phyloP scores from a whole-genome alignment of 768 basidiomycete species.

The Punctularia strigosozonata region DNA sequence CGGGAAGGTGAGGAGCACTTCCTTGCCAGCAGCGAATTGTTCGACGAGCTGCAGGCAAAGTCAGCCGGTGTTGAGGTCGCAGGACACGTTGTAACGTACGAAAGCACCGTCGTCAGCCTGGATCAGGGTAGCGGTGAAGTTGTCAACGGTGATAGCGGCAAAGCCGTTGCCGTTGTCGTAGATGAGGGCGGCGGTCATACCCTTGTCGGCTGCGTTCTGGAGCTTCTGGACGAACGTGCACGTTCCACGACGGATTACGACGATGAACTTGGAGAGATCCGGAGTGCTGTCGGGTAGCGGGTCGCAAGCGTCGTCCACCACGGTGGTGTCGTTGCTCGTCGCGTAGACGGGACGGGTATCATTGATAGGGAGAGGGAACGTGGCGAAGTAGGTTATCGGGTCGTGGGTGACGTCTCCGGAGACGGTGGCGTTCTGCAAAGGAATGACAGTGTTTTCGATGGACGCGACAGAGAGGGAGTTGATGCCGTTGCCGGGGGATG shows the following conservation, averaged over 20 bases:
- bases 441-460: constrained; percentile 45
- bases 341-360: constrained; percentile 43
- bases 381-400: constrained; percentile 43
- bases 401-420: constrained; percentile 33
- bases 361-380: constrained; percentile 32
- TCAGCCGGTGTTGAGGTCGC: background rate
- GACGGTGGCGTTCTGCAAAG: constrained; percentile 43
- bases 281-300: constrained; percentile 40
- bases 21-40: constrained; percentile 32
- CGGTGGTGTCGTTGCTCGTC: constrained; percentile 41
- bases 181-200: constrained; percentile 34
- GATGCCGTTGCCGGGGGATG: constrained; percentile 37
- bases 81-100: constrained; percentile 20
- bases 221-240: constrained; percentile 49
- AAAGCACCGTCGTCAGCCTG: constrained; percentile 44
- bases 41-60: constrained; percentile 29
- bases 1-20: constrained; percentile 35
- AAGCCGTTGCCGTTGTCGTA: constrained; percentile 46
- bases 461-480: constrained; percentile 48
- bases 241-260: constrained; percentile 45
- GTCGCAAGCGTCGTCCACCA: constrained; percentile 47
- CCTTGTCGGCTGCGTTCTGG: constrained; percentile 40
- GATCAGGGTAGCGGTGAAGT: constrained; percentile 38
- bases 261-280: constrained; percentile 40
- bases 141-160: constrained; percentile 27